These are phyloP conservation scores for Warburgia ugandensis DNA, from an alignment of 164 flowering plant genomes.

Conservation along the genomic window DNA sequence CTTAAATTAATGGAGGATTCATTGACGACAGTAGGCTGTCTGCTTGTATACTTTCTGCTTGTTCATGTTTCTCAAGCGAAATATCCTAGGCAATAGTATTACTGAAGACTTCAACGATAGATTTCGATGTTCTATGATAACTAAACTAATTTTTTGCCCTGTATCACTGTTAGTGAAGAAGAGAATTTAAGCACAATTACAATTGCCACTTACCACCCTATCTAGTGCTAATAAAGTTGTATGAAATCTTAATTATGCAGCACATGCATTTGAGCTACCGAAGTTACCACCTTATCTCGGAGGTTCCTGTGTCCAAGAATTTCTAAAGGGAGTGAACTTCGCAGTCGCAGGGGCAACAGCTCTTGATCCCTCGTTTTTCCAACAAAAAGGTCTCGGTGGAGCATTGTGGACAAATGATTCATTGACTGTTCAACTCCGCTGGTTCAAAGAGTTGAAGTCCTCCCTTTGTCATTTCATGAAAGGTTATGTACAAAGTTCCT, in stretches of 20 bases:
- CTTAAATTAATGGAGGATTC: no score
- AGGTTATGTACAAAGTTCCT: slow-evolving; percentile 20
- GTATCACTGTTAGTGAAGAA: no score
- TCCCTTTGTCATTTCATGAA: slow-evolving; percentile 28
- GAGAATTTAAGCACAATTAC: no score
- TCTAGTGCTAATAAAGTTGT: no score
- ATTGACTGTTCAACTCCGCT: slow-evolving; percentile 34
- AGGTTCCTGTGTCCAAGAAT: slow-evolving; percentile 8
- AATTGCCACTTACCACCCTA: no score
- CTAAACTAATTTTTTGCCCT: no score
- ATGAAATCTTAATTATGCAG: slow-evolving; percentile 31
- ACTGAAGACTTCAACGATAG: no score
- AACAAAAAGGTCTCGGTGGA: slow-evolving; percentile 5
- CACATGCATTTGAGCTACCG: slow-evolving; percentile 49
- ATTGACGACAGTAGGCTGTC: no score
- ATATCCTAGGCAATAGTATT: no score
- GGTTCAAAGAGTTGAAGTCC: slow-evolving; percentile 45
- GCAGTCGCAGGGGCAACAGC: slow-evolving; percentile 64
- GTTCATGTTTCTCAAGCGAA: no score
- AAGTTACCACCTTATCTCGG: slow-evolving; percentile 36
- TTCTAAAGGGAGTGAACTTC: slow-evolving; percentile 39
- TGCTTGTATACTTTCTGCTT: no score
- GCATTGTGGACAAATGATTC: slow-evolving; percentile 30
- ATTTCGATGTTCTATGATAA: no score
- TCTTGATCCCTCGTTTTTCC: slow-evolving; percentile 28